Conservation (phyloP, 305 asterid species). For the Fraxinus ornus region DNA sequence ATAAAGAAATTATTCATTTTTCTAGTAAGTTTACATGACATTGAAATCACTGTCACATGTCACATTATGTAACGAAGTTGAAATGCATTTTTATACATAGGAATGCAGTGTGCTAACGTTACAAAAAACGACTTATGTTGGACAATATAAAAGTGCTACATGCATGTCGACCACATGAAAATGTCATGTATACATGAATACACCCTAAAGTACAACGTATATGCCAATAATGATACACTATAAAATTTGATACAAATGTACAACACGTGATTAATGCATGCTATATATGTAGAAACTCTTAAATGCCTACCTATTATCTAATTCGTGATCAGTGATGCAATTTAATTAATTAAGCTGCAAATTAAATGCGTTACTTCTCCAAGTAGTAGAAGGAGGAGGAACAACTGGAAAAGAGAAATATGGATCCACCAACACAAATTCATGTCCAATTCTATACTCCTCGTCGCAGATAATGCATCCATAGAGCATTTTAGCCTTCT, state of each 20-base stretch:
- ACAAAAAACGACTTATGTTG: neutral
- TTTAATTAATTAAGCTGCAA: neutral
- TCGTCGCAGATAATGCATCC: neutral
- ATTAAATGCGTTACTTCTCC: neutral
- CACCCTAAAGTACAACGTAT: neutral
- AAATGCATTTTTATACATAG: no score
- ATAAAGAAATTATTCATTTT: no score
- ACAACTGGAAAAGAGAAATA: slow-evolving; percentile 28
- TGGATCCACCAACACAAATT: slow-evolving; percentile 19
- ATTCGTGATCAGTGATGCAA: neutral
- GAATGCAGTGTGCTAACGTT: no score
- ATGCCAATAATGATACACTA: neutral
- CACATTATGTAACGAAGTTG: neutral
- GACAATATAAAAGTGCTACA: neutral
- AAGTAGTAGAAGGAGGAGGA: neutral
- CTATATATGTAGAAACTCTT: neutral
- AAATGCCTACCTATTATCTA: neutral
- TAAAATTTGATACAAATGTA: neutral
- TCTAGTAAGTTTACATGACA: no score
- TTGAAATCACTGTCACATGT: no score
- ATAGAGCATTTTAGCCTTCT: slow-evolving; percentile 4
- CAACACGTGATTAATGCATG: neutral
- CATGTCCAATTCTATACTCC: neutral
- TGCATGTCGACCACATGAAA: neutral
- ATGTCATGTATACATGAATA: neutral